Evolutionary conservation across 176 grass and related monocot species (phyloP).

Genomic region (Sorghum bicolor): Sorghum_bicolor_NCBIv3 NC_012871.2:62520501-62521000

Average conservation of each 20-base stretch:
- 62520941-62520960: constrained; percentile 26
- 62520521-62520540: neutral
- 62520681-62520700: neutral
- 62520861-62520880: constrained; percentile 89
- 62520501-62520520: constrained; percentile 2
- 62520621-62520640: neutral
- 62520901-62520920: constrained; percentile 98
- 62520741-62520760: neutral
- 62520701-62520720: constrained; percentile 2
- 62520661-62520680: neutral
- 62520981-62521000: neutral
- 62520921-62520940: constrained; percentile 96
- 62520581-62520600: constrained; percentile 1
- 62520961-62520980: neutral
- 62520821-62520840: constrained; percentile 8
- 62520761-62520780: neutral
- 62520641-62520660: neutral
- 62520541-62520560: neutral
- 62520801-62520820: neutral
- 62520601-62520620: constrained; percentile 6
- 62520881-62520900: constrained; percentile 98
- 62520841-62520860: constrained; percentile 58
- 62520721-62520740: constrained; percentile 6
- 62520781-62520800: constrained; percentile 5
- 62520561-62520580: constrained; percentile 4